Percentiles rank a stretch among this genome's conserved stretches.
These are phyloP conservation scores for Eremothecium gossypii DNA, from an alignment of 1,139 yeast species.

Conservation along the genomic window DNA sequence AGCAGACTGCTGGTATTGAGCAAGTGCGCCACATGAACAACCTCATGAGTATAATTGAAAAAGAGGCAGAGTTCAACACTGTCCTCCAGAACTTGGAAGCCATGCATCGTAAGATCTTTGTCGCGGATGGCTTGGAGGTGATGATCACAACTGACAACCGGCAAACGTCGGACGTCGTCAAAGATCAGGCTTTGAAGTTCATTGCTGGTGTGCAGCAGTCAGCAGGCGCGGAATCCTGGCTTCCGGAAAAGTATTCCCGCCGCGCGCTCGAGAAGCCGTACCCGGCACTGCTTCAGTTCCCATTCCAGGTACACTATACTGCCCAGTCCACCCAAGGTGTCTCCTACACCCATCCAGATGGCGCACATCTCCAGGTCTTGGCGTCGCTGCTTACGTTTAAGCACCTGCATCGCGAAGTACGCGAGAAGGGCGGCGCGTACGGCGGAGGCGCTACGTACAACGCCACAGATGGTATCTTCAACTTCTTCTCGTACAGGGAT, in stretches of 20 bases:
- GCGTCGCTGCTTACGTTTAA: slow-evolving; percentile 76
- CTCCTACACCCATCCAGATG: slow-evolving; percentile 58
- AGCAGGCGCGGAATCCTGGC: slow-evolving; percentile 4
- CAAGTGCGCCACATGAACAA: slow-evolving; percentile 66
- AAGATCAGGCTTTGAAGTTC: slow-evolving; percentile 29
- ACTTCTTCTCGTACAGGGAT: slow-evolving; percentile 86
- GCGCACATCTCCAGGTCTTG: slow-evolving; percentile 76
- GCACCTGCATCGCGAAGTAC: slow-evolving; percentile 75
- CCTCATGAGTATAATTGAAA: slow-evolving; percentile 45
- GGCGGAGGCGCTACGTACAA: slow-evolving; percentile 90
- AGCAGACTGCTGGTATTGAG: slow-evolving; percentile 59
- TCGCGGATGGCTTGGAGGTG: slow-evolving; percentile 38
- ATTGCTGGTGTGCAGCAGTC: slow-evolving; percentile 18
- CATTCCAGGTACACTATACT: slow-evolving; percentile 84
- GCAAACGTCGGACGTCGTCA: slow-evolving; percentile 15
- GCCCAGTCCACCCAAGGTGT: slow-evolving; percentile 64
- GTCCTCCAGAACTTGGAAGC: slow-evolving; percentile 56
- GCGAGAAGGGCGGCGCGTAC: slow-evolving; percentile 96
- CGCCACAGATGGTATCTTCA: slow-evolving; percentile 71
- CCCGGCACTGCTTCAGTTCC: slow-evolving; percentile 54
- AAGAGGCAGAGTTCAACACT: slow-evolving; percentile 42
- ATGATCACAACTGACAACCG: slow-evolving; percentile 52
- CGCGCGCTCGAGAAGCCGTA: slow-evolving; percentile 5
- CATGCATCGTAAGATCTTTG: slow-evolving; percentile 41
- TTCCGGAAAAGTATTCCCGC: slow-evolving; percentile 13